Percentiles rank a stretch among this genome's conserved stretches.
Conservation (phyloP, 257 asterid species). For the Mentha longifolia region DNA sequence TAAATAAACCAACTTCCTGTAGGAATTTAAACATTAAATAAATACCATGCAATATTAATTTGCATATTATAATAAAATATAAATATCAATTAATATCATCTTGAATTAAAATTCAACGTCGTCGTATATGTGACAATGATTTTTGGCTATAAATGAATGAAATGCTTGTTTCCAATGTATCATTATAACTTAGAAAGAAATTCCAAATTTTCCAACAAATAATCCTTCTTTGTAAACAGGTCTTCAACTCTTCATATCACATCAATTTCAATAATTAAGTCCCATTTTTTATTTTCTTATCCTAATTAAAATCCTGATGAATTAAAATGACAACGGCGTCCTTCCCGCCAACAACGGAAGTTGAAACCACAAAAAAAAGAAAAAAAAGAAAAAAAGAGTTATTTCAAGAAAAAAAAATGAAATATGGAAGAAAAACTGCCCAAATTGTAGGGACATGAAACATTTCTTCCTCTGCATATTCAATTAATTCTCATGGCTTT, state of each 20-base stretch:
- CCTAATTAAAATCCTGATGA: not conserved
- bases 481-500: slow-evolving; percentile 25
- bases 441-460: slow-evolving; percentile 45
- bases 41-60: too few relatives aligned
- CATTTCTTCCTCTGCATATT: slow-evolving; percentile 39
- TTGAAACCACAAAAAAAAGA: slow-evolving; percentile 18
- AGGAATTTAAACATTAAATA: too few relatives aligned
- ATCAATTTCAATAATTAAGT: too few relatives aligned
- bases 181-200: not conserved
- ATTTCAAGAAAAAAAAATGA: slow-evolving; percentile 19
- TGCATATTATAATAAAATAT: not conserved
- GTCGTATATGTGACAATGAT: not conserved
- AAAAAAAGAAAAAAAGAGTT: too few relatives aligned
- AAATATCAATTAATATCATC: not conserved
- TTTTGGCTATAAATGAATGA: not conserved
- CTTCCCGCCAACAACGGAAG: slow-evolving; percentile 50
- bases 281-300: not conserved
- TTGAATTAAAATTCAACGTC: not conserved
- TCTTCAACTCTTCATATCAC: too few relatives aligned
- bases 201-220: not conserved
- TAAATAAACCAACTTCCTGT: too few relatives aligned
- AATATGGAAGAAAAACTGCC: slow-evolving; percentile 33
- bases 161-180: slow-evolving; percentile 19
- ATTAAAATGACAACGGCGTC: slow-evolving; percentile 32
- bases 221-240: not conserved